These are phyloP conservation scores for Aspergillus spinulosporus DNA, from an alignment of 2,329 filamentous ascomycete genomes.

Conservation along the genomic window DNA sequence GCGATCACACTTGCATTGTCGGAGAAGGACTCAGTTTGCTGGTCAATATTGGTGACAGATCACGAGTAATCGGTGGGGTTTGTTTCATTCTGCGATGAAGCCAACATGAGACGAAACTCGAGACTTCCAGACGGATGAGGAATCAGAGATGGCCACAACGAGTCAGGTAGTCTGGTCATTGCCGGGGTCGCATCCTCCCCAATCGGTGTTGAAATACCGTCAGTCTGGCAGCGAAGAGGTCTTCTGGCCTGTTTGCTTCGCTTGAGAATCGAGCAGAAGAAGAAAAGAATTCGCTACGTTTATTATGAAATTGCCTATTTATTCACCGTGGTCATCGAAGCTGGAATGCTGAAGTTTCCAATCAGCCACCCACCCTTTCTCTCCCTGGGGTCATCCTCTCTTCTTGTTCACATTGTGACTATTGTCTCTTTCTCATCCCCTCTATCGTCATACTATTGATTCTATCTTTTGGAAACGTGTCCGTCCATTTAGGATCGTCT, in stretches of 20 bases:
- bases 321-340: neutral
- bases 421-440: neutral
- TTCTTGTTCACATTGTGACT: neutral
- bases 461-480: neutral
- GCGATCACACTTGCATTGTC: neutral
- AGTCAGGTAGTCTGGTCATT: neutral
- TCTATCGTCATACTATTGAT: neutral
- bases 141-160: neutral
- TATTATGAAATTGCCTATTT: neutral
- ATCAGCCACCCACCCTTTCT: neutral
- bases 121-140: neutral
- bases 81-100: conserved; percentile 6
- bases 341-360: conserved; percentile 2
- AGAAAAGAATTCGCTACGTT: neutral
- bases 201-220: conserved; percentile 2
- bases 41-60: neutral
- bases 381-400: neutral
- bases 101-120: neutral
- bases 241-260: neutral
- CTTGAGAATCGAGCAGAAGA: neutral
- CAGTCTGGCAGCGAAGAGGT: neutral
- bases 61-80: neutral
- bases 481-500: neutral
- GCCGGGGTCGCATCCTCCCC: conserved; percentile 4
- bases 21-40: neutral